Evolutionary conservation across 495 filamentous ascomycete genomes (phyloP).

Genomic region (Bryoglossum gracile): DNA sequence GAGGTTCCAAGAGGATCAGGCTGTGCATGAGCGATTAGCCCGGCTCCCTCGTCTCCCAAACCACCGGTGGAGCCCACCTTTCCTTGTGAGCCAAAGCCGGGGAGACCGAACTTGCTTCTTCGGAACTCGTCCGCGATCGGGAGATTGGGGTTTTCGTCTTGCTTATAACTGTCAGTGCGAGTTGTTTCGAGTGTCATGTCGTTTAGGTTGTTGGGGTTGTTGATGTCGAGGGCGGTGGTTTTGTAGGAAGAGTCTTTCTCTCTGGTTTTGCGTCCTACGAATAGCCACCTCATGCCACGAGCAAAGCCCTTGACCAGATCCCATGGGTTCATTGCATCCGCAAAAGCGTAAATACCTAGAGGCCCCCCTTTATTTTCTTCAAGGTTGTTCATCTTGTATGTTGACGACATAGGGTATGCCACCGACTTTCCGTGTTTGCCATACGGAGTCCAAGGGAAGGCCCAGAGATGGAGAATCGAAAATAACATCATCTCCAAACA

Average conservation of each 20-base stretch:
- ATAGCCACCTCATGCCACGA: slow-evolving; percentile 72
- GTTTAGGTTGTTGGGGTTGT: slow-evolving; percentile 25
- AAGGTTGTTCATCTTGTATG: slow-evolving; percentile 40
- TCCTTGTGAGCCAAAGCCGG: neutral
- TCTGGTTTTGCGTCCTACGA: slow-evolving; percentile 57
- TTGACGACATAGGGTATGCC: slow-evolving; percentile 29
- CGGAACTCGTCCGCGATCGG: slow-evolving; percentile 39
- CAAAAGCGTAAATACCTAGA: slow-evolving; percentile 53
- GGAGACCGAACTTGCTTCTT: slow-evolving; percentile 31
- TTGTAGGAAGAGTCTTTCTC: slow-evolving; percentile 39
- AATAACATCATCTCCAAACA: slow-evolving; percentile 89
- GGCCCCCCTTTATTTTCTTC: slow-evolving; percentile 43
- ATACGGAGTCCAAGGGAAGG: slow-evolving; percentile 73
- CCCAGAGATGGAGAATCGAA: slow-evolving; percentile 69
- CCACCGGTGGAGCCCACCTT: neutral
- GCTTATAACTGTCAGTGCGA: slow-evolving; percentile 23
- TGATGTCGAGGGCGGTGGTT: neutral
- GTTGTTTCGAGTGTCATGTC: slow-evolving; percentile 26
- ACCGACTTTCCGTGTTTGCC: slow-evolving; percentile 30
- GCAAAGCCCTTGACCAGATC: slow-evolving; percentile 75
- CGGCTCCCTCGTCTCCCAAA: slow-evolving; percentile 35
- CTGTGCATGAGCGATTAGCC: slow-evolving; percentile 41
- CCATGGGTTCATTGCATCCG: slow-evolving; percentile 74
- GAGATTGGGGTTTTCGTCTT: slow-evolving; percentile 31
- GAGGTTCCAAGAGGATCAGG: slow-evolving; percentile 33